phyloP scores from a whole-genome alignment of 2,329 filamentous ascomycete species.

The Penicillium sclerotigenum region DNA sequence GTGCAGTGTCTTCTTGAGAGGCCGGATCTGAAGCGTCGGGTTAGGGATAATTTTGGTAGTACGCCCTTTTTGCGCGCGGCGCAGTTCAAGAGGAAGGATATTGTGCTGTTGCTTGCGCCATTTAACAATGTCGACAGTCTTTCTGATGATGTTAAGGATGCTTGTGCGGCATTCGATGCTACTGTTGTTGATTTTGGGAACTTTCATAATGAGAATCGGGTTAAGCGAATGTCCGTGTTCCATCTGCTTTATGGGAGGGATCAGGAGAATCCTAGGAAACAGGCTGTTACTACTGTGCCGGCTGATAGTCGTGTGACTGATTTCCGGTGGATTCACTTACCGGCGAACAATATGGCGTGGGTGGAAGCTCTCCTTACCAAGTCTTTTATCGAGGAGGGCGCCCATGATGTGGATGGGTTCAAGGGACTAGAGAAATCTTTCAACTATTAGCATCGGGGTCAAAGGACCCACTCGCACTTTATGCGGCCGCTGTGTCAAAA shows the following conservation, averaged over 20 bases:
- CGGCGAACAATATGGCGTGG: conserved; percentile 57
- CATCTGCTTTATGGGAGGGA: conserved; percentile 54
- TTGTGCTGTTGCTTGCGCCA: conserved; percentile 36
- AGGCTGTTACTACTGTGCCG: conserved; percentile 47
- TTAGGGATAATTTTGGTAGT: conserved; percentile 40
- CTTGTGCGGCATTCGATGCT: conserved; percentile 51
- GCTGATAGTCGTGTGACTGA: conserved; percentile 48
- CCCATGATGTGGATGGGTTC: conserved; percentile 61
- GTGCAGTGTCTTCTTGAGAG: conserved; percentile 37
- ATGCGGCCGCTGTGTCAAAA: conserved; percentile 60
- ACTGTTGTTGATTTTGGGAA: conserved; percentile 55
- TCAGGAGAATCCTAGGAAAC: conserved; percentile 44
- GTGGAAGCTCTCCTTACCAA: conserved; percentile 63
- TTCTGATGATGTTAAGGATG: conserved; percentile 41
- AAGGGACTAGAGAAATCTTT: conserved; percentile 62
- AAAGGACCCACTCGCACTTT: conserved; percentile 58
- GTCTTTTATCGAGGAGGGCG: conserved; percentile 61
- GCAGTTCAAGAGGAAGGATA: conserved; percentile 39
- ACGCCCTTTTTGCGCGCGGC: conserved; percentile 43
- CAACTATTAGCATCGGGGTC: conserved; percentile 59
- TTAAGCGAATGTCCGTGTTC: conserved; percentile 50
- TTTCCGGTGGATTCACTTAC: conserved; percentile 55
- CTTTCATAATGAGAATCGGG: conserved; percentile 43
- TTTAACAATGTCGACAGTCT: conserved; percentile 39
- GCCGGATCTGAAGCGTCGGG: conserved; percentile 30